phyloP scores from a whole-genome alignment of 2,329 filamentous ascomycete species.

The Aspergillus sclerotialis region DNA sequence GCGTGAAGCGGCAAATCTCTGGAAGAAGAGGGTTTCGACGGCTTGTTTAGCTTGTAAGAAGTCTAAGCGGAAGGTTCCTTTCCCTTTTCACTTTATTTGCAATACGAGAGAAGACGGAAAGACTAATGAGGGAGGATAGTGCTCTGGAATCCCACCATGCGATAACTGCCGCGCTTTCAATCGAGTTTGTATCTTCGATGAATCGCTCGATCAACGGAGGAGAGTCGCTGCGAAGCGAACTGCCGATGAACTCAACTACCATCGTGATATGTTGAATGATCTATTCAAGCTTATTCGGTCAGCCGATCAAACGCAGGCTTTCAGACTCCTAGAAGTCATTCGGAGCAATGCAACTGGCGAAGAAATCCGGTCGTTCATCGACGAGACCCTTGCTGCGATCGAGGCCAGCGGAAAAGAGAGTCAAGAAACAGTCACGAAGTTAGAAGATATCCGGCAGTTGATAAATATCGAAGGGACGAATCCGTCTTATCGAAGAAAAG shows the following conservation, averaged over 20 bases:
- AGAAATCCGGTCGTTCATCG: slow-evolving; percentile 29
- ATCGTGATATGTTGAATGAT: slow-evolving; percentile 32
- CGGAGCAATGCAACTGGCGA: slow-evolving; percentile 26
- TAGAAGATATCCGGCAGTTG: slow-evolving; percentile 22
- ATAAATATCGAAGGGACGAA: slow-evolving; percentile 24
- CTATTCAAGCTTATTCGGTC: slow-evolving; percentile 28
- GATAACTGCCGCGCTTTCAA: slow-evolving; percentile 31
- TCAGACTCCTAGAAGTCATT: slow-evolving; percentile 27
- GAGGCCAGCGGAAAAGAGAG: slow-evolving; percentile 8
- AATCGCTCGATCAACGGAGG: slow-evolving; percentile 49
- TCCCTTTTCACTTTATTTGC: background rate
- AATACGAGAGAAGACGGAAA: too few species aligned
- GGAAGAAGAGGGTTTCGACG: slow-evolving; percentile 34
- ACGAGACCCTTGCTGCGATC: slow-evolving; percentile 19
- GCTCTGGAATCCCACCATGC: slow-evolving; percentile 31
- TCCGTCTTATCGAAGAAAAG: slow-evolving; percentile 28
- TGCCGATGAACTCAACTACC: slow-evolving; percentile 32
- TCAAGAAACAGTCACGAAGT: slow-evolving; percentile 13
- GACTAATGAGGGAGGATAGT: too few species aligned
- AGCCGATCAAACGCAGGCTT: slow-evolving; percentile 22
- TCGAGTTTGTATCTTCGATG: slow-evolving; percentile 48
- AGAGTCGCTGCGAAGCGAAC: slow-evolving; percentile 35
- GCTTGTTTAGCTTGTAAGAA: slow-evolving; percentile 35
- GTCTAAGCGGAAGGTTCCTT: slow-evolving; percentile 31
- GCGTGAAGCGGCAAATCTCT: slow-evolving; percentile 2